Evolutionary conservation across 2,329 filamentous ascomycete genomes (phyloP).

Genomic region (Xylariaceae sp.): DNA sequence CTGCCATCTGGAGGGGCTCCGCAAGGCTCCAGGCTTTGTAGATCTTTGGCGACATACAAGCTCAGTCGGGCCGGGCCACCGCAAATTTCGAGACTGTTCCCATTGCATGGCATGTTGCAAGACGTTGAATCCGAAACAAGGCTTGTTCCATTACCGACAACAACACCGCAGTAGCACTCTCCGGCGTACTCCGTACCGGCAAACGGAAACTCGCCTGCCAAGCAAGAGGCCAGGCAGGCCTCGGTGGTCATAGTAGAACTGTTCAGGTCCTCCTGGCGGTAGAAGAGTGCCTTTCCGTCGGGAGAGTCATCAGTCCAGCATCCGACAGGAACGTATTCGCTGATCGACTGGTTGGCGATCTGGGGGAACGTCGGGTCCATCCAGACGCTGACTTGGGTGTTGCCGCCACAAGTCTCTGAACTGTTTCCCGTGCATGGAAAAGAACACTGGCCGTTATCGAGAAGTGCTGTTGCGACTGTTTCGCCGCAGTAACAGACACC

Average conservation of each 20-base stretch:
- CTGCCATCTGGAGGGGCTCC: conserved; percentile 5
- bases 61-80: conserved; percentile 39
- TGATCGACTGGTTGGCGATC: conserved; percentile 37
- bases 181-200: conserved; percentile 42
- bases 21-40: conserved; percentile 40
- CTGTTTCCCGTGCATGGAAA: conserved; percentile 48
- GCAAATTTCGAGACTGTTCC: conserved; percentile 38
- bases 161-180: conserved; percentile 48
- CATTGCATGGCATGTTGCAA: conserved; percentile 50
- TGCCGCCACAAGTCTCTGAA: conserved; percentile 31
- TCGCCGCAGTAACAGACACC: conserved; percentile 51
- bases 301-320: conserved; percentile 54
- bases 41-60: conserved; percentile 43
- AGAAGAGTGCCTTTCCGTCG: conserved; percentile 40
- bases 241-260: conserved; percentile 35
- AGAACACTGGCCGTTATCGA: conserved; percentile 51
- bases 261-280: conserved; percentile 35
- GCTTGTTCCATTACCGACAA: conserved; percentile 44
- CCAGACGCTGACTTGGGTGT: conserved; percentile 14
- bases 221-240: conserved; percentile 39
- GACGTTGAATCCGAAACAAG: conserved; percentile 29
- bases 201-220: conserved; percentile 39
- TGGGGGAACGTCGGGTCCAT: conserved; percentile 43
- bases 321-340: conserved; percentile 55
- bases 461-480: conserved; percentile 46